These are phyloP conservation scores for Knoxdaviesia proteae DNA, from an alignment of 2,329 filamentous ascomycete species.

Conservation along the genomic window DNA sequence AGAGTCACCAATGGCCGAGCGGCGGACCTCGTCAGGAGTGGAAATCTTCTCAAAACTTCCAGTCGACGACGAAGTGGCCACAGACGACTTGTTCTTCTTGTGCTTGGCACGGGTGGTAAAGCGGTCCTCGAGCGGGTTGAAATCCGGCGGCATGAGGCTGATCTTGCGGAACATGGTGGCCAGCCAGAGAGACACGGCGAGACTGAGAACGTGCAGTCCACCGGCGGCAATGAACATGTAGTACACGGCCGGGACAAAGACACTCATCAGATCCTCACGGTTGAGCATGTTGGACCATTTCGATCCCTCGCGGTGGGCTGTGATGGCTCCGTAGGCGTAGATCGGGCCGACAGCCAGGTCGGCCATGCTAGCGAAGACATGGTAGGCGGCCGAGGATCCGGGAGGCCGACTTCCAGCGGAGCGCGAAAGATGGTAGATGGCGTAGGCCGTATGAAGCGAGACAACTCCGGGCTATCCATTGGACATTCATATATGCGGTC, in stretches of 20 bases:
- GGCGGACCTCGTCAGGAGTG: too few species aligned
- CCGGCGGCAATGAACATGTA: constrained; percentile 42
- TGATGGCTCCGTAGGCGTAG: constrained; percentile 32
- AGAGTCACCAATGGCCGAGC: too few species aligned
- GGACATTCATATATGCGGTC: background rate
- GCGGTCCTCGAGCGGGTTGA: constrained; percentile 82
- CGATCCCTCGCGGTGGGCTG: constrained; percentile 19
- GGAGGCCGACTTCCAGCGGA: constrained; percentile 52
- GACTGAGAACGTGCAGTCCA: constrained; percentile 48
- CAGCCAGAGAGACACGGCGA: constrained; percentile 54
- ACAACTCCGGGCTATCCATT: constrained; percentile 48
- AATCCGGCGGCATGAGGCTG: constrained; percentile 63
- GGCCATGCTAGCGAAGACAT: constrained; percentile 57
- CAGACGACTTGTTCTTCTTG: constrained; percentile 50
- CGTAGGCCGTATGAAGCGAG: constrained; percentile 52
- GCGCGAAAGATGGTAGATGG: constrained; percentile 58
- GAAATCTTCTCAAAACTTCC: background rate
- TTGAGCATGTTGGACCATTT: constrained; percentile 50
- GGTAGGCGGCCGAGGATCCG: constrained; percentile 69
- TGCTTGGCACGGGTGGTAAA: constrained; percentile 54
- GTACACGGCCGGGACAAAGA: constrained; percentile 46
- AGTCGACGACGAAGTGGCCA: constrained; percentile 18
- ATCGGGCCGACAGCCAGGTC: constrained; percentile 39
- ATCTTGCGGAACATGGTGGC: constrained; percentile 67
- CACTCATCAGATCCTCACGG: constrained; percentile 30